Percentiles rank a stretch among this genome's conserved stretches.
Conservation (phyloP, 805 yeast genomes). For the Candida suzukii region DNA sequence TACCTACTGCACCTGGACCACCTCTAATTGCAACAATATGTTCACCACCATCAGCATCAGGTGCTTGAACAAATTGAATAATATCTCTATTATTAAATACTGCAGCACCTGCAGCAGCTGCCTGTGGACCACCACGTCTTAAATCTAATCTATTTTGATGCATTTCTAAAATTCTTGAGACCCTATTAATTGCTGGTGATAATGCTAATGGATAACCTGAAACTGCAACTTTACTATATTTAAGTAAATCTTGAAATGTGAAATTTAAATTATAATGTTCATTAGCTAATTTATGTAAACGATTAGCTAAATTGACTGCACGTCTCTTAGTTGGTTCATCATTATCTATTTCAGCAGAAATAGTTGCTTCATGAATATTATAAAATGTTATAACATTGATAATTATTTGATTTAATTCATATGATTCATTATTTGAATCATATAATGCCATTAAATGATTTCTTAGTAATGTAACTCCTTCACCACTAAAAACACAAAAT, state of each 20-base stretch:
- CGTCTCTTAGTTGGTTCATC: conserved; percentile 14
- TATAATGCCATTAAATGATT: conserved; percentile 45
- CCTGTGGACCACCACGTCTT: background rate
- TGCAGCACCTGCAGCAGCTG: too few relatives aligned
- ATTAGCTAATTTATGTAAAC: conserved; percentile 20
- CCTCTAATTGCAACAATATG: too few relatives aligned
- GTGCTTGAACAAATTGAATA: too few relatives aligned
- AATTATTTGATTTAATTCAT: conserved; percentile 23
- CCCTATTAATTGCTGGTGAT: conserved; percentile 23
- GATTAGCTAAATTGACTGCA: conserved; percentile 17
- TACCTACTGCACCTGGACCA: too few relatives aligned
- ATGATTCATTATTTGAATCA: conserved; percentile 24
- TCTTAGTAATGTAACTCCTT: conserved; percentile 74
- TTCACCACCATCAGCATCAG: too few relatives aligned
- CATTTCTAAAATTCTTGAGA: conserved; percentile 19
- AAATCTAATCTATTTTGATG: conserved; percentile 7
- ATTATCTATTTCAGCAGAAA: background rate
- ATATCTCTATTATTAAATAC: too few relatives aligned
- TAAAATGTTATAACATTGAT: conserved; percentile 12
- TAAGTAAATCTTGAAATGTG: conserved; percentile 18
- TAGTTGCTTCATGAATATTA: background rate
- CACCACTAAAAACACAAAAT: conserved; percentile 91
- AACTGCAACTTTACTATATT: conserved; percentile 24
- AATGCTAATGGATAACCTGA: conserved; percentile 22
- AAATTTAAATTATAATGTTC: conserved; percentile 20